Conservation (phyloP, 2,329 filamentous ascomycete genomes). For the Stagonosporopsis cucurbitacearum region DNA sequence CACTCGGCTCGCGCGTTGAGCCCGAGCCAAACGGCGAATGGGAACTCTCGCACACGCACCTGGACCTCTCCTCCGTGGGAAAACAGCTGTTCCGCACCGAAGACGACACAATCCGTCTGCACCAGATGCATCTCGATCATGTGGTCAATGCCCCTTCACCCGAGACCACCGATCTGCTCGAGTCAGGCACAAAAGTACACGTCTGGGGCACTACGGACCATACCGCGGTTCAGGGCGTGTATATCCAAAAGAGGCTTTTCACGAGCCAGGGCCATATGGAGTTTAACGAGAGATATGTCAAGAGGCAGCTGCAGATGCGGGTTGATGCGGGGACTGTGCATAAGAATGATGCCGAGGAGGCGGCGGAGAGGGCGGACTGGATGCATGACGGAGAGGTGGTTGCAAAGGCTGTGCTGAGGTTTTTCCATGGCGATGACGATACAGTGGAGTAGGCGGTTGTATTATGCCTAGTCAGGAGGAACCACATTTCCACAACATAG, state of each 20-base stretch:
- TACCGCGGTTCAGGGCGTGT: slow-evolving; percentile 55
- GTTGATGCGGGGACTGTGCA: slow-evolving; percentile 53
- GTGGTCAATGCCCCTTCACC: slow-evolving; percentile 46
- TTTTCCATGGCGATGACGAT: slow-evolving; percentile 46
- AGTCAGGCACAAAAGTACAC: slow-evolving; percentile 53
- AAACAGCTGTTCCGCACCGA: slow-evolving; percentile 50
- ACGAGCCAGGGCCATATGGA: slow-evolving; percentile 57
- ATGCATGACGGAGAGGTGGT: slow-evolving; percentile 41
- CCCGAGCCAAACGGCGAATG: slow-evolving; percentile 51
- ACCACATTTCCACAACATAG: neutral
- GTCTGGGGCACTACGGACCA: slow-evolving; percentile 57
- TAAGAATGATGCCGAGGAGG: slow-evolving; percentile 47
- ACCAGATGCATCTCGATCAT: slow-evolving; percentile 58
- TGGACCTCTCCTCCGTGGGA: slow-evolving; percentile 51
- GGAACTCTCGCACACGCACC: slow-evolving; percentile 55
- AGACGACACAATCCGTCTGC: slow-evolving; percentile 48
- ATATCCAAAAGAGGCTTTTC: slow-evolving; percentile 54
- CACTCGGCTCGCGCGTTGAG: slow-evolving; percentile 51
- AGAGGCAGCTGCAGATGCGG: slow-evolving; percentile 53
- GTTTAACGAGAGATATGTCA: slow-evolving; percentile 56
- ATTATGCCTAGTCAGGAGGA: too few species aligned
- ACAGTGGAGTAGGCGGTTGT: slow-evolving; percentile 7
- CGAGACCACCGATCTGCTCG: slow-evolving; percentile 27
- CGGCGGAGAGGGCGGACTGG: slow-evolving; percentile 39
- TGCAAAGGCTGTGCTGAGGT: slow-evolving; percentile 40